Base-by-base conservation (phyloP, 2,329 filamentous ascomycete species). In the Xylaria polymorpha region DNA sequence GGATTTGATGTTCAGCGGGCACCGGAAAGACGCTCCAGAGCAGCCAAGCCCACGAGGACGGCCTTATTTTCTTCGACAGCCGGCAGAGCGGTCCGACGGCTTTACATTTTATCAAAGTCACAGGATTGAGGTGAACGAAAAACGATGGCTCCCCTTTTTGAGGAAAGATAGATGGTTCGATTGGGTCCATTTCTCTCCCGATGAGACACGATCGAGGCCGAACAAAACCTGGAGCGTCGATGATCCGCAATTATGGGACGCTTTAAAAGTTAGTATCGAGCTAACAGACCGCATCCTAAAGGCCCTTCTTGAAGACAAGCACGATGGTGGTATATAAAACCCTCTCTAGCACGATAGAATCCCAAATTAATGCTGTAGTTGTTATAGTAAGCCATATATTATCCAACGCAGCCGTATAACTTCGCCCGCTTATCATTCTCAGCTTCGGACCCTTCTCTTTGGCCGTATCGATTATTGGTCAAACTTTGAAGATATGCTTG, bases 391-490 rank as follows among this genome's bases (percentile, higher is more conserved):
- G 46, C 46, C 10, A 15, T 25, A 50, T 50, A 25, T 29, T 7
- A 7, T 4, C 22, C 5, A 15, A 32, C 22, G 25, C 22, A 12
- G 35, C 35, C 22, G 8, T 29, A 32, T 32, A 51, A 3, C 25
- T 29, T 14, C n/a, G 4, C 12, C 41, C 9, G 46, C 59, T 61
- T 39, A 61, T 32, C 20, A 12, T 41, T 3, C 3, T n/a, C 14
- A 61, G 59, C 25, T 61, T 14, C 32, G 35, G 32, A 61, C 59
- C 4, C 41, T 61, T 1, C 15, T 61, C 8, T 61, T 41, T 14
- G 59, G 59, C 20, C 41, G 56, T 4, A 12, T 41, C 18, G 56
- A 59, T 32, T 55, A 55, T 37, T 62, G 60, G 60, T 29, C 29
- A 6, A 32, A 62, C 8, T 44, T 55, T 18, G 25, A 18, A 4